Conservation (phyloP, 352 stramenopile species). For the Globisporangium ultimum region DNA sequence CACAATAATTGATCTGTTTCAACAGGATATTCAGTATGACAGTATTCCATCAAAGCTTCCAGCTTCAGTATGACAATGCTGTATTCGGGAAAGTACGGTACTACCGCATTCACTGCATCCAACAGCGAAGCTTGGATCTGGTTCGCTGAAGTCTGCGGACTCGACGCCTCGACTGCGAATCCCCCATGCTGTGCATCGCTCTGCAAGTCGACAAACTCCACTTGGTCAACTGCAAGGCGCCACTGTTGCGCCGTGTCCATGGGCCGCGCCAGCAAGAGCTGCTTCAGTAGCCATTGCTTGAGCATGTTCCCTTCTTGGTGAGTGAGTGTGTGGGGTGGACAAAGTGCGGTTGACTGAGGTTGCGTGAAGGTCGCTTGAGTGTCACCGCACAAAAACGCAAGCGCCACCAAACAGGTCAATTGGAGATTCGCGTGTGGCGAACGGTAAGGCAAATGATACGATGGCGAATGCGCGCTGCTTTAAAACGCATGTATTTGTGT, state of each 20-base stretch:
- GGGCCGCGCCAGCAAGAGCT: conserved; percentile 19
- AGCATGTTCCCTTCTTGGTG: neutral
- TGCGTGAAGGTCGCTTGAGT: conserved; percentile 15
- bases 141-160: neutral
- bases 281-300: conserved; percentile 18
- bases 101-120: conserved; percentile 22
- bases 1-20: conserved; percentile 24
- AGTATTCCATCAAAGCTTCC: conserved; percentile 29
- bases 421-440: neutral
- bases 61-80: conserved; percentile 26
- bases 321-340: neutral
- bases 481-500: neutral
- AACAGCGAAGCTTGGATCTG: conserved; percentile 11
- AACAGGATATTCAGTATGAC: conserved; percentile 15
- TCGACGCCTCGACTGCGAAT: neutral
- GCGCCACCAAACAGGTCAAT: conserved; percentile 3
- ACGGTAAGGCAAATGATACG: conserved; percentile 1
- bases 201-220: neutral
- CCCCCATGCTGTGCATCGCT: neutral
- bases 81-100: conserved; percentile 51
- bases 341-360: neutral
- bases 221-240: conserved; percentile 7
- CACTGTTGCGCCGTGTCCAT: conserved; percentile 26
- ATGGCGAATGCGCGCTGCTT: conserved; percentile 1
- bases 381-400: neutral